Evolutionary conservation across 768 basidiomycete species (phyloP).

Genomic region (Cubamyces sp.): DNA sequence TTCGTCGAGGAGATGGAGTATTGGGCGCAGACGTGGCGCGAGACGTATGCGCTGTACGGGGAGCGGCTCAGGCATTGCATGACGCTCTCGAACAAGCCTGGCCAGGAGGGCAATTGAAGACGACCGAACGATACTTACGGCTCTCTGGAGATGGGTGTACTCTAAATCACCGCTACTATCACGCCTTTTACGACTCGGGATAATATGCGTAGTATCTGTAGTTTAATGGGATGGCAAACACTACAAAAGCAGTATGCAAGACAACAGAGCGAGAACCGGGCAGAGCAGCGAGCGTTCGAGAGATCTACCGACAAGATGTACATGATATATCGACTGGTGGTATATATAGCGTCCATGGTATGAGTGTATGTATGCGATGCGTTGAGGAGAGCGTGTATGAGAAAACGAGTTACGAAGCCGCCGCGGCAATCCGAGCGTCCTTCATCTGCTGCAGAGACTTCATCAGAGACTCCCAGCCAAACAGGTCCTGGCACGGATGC

Average conservation of each 20-base stretch:
- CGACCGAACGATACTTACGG: background rate
- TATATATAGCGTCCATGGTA: too few species aligned
- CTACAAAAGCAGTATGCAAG: too few species aligned
- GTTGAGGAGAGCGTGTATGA: too few species aligned
- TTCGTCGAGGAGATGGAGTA: constrained; percentile 40
- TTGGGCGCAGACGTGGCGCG: constrained; percentile 39
- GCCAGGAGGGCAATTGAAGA: background rate
- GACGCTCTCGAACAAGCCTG: constrained; percentile 16
- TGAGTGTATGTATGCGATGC: too few species aligned
- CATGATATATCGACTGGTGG: too few species aligned
- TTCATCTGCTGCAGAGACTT: background rate
- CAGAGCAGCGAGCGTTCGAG: background rate
- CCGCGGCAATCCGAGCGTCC: background rate
- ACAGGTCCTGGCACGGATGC: constrained; percentile 3
- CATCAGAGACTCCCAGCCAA: constrained; percentile 5
- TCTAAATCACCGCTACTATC: too few species aligned
- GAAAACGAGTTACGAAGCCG: too few species aligned
- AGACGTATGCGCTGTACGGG: constrained; percentile 30
- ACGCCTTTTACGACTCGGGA: background rate
- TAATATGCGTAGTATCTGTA: background rate
- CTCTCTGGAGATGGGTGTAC: too few species aligned
- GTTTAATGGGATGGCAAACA: background rate
- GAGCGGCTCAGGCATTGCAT: constrained; percentile 19
- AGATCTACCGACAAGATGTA: background rate
- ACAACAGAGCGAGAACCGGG: background rate